A percentile compares a stretch with the other conserved stretches of the same genome.
phyloP scores from a whole-genome alignment of 768 basidiomycete genomes.

The Lactarius tabidus region DNA sequence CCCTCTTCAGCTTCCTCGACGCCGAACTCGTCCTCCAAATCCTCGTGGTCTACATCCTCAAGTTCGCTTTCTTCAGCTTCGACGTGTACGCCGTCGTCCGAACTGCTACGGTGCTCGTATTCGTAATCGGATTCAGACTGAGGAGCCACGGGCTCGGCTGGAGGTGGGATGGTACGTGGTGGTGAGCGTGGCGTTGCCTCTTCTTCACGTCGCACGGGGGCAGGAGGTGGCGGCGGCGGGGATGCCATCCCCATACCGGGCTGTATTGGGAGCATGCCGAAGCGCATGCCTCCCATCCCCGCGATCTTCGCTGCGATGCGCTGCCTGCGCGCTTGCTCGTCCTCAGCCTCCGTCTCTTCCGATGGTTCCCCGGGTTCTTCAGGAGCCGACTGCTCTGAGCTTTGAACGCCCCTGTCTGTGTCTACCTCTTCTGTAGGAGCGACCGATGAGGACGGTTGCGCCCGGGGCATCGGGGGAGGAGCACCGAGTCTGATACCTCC shows the following conservation, averaged over 20 bases:
- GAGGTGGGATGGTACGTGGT: constrained; percentile 28
- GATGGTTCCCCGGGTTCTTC: constrained; percentile 32
- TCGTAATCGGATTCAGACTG: constrained; percentile 44
- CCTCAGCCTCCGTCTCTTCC: constrained; percentile 43
- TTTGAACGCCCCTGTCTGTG: constrained; percentile 26
- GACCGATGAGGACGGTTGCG: constrained; percentile 34
- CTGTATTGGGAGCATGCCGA: constrained; percentile 48
- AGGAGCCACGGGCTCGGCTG: constrained; percentile 34
- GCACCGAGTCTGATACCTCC: constrained; percentile 82
- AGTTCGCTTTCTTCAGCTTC: constrained; percentile 72
- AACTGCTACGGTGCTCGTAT: constrained; percentile 36
- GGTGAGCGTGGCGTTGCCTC: constrained; percentile 33
- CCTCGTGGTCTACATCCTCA: constrained; percentile 61
- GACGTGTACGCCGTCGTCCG: constrained; percentile 59
- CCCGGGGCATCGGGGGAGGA: constrained; percentile 46
- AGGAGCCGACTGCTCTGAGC: constrained; percentile 26
- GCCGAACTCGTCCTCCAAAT: constrained; percentile 34
- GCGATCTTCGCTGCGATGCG: constrained; percentile 53
- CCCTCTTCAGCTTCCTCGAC: constrained; percentile 32
- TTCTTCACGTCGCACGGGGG: constrained; percentile 10
- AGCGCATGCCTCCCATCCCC: constrained; percentile 53
- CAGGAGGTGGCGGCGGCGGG: constrained; percentile 22
- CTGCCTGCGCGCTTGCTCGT: constrained; percentile 51
- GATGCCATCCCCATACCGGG: constrained; percentile 11
- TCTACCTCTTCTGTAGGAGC: constrained; percentile 28